Percentiles rank a stretch among this genome's conserved stretches.
phyloP scores from a whole-genome alignment of 148 eudicot species.

The Diospyros kaki region DNA sequence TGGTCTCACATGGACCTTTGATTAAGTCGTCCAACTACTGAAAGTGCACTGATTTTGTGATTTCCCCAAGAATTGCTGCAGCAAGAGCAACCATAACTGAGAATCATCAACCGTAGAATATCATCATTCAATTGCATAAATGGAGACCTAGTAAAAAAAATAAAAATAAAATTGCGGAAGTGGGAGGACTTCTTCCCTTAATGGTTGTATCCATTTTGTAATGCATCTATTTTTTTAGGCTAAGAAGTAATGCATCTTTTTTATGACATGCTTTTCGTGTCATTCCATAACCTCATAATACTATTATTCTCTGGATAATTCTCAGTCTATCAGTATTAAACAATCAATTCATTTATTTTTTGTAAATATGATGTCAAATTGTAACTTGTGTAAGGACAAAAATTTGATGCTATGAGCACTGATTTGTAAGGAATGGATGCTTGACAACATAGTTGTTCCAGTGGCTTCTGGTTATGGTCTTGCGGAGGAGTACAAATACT shows the following conservation, averaged over 20 bases:
- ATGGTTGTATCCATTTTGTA: neutral
- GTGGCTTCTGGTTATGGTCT: slow-evolving; percentile 67
- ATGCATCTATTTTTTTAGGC: neutral
- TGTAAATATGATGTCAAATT: neutral
- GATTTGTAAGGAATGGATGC: slow-evolving; percentile 66
- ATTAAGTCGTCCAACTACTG: neutral
- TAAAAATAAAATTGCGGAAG: neutral
- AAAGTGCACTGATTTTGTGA: neutral
- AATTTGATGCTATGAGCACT: neutral
- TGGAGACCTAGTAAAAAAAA: no score
- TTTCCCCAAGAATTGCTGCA: neutral
- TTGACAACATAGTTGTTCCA: slow-evolving; percentile 82
- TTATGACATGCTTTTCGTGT: neutral
- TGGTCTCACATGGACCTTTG: neutral
- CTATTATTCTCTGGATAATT: neutral
- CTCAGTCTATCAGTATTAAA: neutral
- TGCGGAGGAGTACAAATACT: slow-evolving; percentile 68
- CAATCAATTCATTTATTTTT: neutral
- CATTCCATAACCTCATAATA: slow-evolving; percentile 3
- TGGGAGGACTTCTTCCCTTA: neutral
- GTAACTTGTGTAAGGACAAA: neutral
- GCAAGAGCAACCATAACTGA: neutral
- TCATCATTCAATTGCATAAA: no score
- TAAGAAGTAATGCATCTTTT: neutral
- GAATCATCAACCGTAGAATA: neutral